Percentiles rank a stretch among this genome's conserved stretches.
These are phyloP conservation scores for Meyerozyma athensensis DNA, from an alignment of 1,139 yeast genomes.

Conservation along the genomic window DNA sequence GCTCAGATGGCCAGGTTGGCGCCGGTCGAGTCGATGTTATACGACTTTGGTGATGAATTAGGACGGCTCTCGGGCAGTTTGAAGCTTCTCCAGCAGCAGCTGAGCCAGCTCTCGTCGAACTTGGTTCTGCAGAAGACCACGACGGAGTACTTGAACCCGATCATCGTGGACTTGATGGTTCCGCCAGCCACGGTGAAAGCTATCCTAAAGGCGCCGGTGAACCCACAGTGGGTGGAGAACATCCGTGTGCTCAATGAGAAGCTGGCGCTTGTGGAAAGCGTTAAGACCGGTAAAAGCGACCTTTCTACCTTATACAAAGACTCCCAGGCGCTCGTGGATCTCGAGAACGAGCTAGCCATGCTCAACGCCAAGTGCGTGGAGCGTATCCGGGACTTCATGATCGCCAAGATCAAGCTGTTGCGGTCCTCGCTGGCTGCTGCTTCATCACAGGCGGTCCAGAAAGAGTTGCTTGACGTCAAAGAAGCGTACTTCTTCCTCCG, in stretches of 20 bases:
- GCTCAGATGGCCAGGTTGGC: conserved; percentile 11
- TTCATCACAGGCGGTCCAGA: conserved; percentile 74
- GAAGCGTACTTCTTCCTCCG: conserved; percentile 58
- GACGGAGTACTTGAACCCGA: conserved; percentile 60
- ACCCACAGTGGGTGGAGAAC: conserved; percentile 55
- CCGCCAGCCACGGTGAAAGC: conserved; percentile 63
- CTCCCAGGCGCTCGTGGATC: conserved; percentile 31
- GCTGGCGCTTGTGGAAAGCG: conserved; percentile 37
- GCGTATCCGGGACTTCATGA: conserved; percentile 66
- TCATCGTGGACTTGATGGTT: conserved; percentile 66
- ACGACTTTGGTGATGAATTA: conserved; percentile 54
- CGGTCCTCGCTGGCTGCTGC: conserved; percentile 40
- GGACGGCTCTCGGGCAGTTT: conserved; percentile 58
- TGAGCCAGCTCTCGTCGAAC: conserved; percentile 26
- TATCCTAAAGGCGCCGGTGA: conserved; percentile 44
- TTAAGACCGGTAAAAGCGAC: conserved; percentile 12
- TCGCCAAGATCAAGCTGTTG: conserved; percentile 57
- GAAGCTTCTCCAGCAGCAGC: conserved; percentile 51
- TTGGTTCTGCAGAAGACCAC: conserved; percentile 50
- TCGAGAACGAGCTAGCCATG: conserved; percentile 35
- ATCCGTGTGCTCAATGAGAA: conserved; percentile 55
- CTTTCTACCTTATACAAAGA: conserved; percentile 18
- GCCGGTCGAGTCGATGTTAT: conserved; percentile 39
- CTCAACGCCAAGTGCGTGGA: conserved; percentile 58
- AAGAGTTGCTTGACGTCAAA: conserved; percentile 52